Evolutionary conservation across 805 yeast species (phyloP).

Genomic region (Zygosaccharomyces kombuchaensis): DNA sequence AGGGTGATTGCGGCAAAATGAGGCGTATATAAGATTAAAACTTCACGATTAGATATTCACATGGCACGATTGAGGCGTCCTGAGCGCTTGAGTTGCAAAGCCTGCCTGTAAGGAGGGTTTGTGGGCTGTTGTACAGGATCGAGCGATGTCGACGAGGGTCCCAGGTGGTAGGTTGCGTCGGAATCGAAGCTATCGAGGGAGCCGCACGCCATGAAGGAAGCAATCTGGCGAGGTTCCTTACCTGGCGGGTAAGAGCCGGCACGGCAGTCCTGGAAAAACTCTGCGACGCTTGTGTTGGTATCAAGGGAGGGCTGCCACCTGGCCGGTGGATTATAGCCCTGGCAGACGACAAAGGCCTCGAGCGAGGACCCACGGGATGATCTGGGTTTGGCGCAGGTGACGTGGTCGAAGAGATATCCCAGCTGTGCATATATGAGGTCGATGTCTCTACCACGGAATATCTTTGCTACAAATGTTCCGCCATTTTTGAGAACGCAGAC

Average conservation of each 20-base stretch:
- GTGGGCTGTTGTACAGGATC: conserved; percentile 96
- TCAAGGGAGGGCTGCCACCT: conserved; percentile 76
- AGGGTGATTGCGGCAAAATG: too few relatives aligned
- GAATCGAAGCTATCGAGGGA: conserved; percentile 84
- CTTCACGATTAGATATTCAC: not conserved
- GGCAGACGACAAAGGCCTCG: conserved; percentile 90
- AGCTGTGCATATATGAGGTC: conserved; percentile 91
- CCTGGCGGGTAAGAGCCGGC: conserved; percentile 40
- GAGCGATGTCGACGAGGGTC: conserved; percentile 45
- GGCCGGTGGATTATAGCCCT: conserved; percentile 76
- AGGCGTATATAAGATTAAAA: not conserved
- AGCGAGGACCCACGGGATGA: conserved; percentile 91
- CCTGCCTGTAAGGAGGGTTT: conserved; percentile 93
- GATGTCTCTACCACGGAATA: conserved; percentile 93
- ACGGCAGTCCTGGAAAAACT: conserved; percentile 63
- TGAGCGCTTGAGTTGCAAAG: conserved; percentile 77
- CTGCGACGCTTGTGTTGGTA: conserved; percentile 63
- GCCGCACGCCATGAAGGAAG: conserved; percentile 95
- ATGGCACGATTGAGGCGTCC: conserved; percentile 48
- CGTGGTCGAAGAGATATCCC: conserved; percentile 77
- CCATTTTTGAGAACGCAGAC: conserved; percentile 85
- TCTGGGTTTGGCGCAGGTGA: conserved; percentile 93
- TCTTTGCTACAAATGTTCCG: conserved; percentile 93
- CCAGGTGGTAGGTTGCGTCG: conserved; percentile 77
- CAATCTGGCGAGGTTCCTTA: conserved; percentile 69